phyloP scores from a whole-genome alignment of 306 rosid genomes.

The Cercis canadensis region DNA sequence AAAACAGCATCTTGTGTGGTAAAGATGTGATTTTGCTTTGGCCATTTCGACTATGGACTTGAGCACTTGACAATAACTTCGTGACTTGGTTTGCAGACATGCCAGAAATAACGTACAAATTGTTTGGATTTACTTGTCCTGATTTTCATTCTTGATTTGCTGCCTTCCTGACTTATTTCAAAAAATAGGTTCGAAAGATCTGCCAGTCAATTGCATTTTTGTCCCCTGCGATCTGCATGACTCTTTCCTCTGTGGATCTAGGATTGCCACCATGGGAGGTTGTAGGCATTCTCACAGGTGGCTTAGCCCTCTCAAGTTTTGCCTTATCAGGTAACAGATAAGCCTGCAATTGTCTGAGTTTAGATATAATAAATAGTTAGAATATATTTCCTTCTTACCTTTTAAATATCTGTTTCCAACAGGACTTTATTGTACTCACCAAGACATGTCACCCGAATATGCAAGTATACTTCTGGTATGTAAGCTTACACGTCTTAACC shows the following conservation, averaged over 20 bases:
- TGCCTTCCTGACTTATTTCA: constrained; percentile 25
- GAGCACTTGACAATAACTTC: no score
- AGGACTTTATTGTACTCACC: constrained; percentile 98
- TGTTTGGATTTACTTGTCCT: not conserved
- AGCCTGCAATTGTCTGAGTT: constrained; percentile 26
- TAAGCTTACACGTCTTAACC: constrained; percentile 2
- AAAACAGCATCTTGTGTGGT: constrained; percentile 1
- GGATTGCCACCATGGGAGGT: constrained; percentile 95
- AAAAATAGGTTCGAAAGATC: constrained; percentile 82
- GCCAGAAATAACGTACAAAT: no score
- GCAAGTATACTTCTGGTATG: constrained; percentile 93
- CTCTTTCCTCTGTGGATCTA: constrained; percentile 92
- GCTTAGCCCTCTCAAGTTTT: constrained; percentile 96
- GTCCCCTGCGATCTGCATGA: constrained; percentile 97
- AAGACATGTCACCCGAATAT: constrained; percentile 95
- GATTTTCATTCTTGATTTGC: constrained; percentile 33
- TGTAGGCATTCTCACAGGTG: constrained; percentile 85
- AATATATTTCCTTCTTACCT: constrained; percentile 26
- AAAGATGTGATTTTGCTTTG: constrained; percentile 21
- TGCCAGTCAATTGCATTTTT: constrained; percentile 97
- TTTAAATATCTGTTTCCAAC: constrained; percentile 41
- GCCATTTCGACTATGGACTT: not conserved
- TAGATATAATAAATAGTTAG: not conserved
- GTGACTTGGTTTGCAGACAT: no score
- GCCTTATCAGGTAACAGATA: constrained; percentile 77